These are phyloP conservation scores for Atalantia buxifolia DNA, from an alignment of 345 rosid genomes.

Conservation along the genomic window DNA sequence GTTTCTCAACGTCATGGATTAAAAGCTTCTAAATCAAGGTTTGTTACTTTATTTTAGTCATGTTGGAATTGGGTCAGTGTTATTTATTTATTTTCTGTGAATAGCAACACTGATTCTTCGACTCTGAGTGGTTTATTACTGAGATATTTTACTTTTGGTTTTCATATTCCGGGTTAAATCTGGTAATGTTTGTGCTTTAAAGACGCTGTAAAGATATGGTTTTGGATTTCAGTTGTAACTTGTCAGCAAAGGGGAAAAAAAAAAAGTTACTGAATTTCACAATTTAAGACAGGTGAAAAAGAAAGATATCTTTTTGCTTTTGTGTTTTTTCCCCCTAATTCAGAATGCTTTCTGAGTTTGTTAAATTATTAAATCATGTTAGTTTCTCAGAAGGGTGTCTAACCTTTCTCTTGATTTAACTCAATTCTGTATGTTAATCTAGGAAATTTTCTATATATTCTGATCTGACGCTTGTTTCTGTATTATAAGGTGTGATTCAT, in stretches of 20 bases:
- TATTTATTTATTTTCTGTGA: not conserved
- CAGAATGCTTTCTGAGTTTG: not conserved
- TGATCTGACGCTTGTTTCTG: conserved; percentile 9
- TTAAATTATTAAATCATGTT: not conserved
- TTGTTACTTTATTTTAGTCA: not conserved
- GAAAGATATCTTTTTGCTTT: not conserved
- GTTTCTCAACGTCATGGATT: not conserved
- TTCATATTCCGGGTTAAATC: not conserved
- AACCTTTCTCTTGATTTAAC: not conserved
- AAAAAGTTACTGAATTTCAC: not conserved
- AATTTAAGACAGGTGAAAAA: not conserved
- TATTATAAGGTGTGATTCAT: conserved; percentile 19
- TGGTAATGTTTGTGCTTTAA: not conserved
- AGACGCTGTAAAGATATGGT: not conserved
- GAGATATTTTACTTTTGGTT: not conserved
- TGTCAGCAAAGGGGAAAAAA: not conserved
- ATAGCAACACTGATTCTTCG: not conserved
- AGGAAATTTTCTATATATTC: not conserved
- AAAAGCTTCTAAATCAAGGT: not conserved
- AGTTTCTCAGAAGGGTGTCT: not conserved
- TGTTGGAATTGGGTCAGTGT: not conserved
- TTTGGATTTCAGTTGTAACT: not conserved
- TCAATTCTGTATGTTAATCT: not conserved
- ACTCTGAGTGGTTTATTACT: not conserved
- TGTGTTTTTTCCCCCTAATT: not conserved